Conservation (phyloP, 1,139 yeast species). For the Meyerozyma carpophila region DNA sequence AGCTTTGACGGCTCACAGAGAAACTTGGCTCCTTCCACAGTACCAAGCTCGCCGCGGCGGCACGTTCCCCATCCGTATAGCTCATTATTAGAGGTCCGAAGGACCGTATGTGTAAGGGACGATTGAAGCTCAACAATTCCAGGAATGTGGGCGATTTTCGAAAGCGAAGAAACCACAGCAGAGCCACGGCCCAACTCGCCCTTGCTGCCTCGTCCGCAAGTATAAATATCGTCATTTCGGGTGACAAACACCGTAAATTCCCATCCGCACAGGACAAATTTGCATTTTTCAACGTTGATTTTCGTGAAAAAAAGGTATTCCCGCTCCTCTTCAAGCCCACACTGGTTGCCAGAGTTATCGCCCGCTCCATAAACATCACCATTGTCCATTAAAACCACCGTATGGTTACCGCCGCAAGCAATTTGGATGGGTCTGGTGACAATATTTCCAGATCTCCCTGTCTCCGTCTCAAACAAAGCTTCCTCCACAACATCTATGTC, state of each 20-base stretch:
- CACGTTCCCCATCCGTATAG: conserved; percentile 82
- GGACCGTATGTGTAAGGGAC: conserved; percentile 55
- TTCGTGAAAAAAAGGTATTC: conserved; percentile 13
- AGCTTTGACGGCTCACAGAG: background rate
- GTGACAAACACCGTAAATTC: conserved; percentile 58
- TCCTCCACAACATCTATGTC: conserved; percentile 39
- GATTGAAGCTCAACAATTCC: conserved; percentile 27
- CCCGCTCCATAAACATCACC: conserved; percentile 61
- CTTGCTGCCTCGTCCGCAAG: conserved; percentile 58
- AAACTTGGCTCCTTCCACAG: background rate
- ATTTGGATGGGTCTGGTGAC: conserved; percentile 30
- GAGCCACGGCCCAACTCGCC: conserved; percentile 73
- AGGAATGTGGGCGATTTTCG: conserved; percentile 10
- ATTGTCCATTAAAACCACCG: conserved; percentile 49
- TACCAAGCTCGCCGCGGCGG: conserved; percentile 66
- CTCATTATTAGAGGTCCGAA: conserved; percentile 30
- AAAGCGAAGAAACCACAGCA: conserved; percentile 9
- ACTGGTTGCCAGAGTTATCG: conserved; percentile 51
- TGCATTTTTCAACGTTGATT: conserved; percentile 31
- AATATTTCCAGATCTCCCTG: conserved; percentile 4
- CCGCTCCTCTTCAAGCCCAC: conserved; percentile 24
- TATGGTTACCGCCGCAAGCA: conserved; percentile 86
- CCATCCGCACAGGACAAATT: conserved; percentile 67
- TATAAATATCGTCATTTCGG: conserved; percentile 33
- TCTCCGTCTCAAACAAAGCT: conserved; percentile 10